phyloP scores from a whole-genome alignment of 192 early-diverging fungal species.

The Umbelopsis vinacea region DNA sequence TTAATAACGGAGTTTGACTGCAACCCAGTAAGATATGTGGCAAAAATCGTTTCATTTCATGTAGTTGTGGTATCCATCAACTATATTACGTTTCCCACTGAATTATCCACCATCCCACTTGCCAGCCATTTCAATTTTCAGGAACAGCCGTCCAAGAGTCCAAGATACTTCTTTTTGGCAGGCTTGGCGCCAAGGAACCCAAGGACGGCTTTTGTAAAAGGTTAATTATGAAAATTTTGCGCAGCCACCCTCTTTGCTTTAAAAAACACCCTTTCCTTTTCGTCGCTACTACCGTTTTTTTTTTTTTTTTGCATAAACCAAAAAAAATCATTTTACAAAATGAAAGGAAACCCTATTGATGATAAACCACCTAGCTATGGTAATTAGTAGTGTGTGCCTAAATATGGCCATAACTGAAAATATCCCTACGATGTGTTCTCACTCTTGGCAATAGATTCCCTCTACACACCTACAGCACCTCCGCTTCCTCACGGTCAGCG shows the following conservation, averaged over 20 bases:
- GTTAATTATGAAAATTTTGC: slow-evolving; percentile 5
- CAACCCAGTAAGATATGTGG: background rate
- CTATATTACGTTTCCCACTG: background rate
- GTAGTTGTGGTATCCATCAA: background rate
- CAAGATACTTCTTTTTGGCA: background rate
- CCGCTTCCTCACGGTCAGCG: background rate
- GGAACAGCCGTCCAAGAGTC: background rate
- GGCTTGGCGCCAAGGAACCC: slow-evolving; percentile 17
- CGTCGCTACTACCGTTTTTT: background rate
- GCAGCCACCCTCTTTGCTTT: background rate
- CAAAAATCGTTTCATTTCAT: background rate
- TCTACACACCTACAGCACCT: slow-evolving; percentile 1
- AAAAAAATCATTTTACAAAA: background rate
- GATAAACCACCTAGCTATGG: slow-evolving; percentile 21
- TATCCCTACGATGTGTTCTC: background rate
- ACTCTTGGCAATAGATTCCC: background rate
- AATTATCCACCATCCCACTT: background rate
- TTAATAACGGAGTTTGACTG: background rate
- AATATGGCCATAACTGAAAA: background rate
- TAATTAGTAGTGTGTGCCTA: background rate
- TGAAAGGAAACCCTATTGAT: background rate
- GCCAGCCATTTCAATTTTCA: background rate
- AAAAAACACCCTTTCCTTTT: background rate
- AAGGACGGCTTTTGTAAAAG: background rate
- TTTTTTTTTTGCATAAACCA: background rate